Conservation (phyloP, 2,329 filamentous ascomycete genomes). For the Karstenula rhodostoma region DNA sequence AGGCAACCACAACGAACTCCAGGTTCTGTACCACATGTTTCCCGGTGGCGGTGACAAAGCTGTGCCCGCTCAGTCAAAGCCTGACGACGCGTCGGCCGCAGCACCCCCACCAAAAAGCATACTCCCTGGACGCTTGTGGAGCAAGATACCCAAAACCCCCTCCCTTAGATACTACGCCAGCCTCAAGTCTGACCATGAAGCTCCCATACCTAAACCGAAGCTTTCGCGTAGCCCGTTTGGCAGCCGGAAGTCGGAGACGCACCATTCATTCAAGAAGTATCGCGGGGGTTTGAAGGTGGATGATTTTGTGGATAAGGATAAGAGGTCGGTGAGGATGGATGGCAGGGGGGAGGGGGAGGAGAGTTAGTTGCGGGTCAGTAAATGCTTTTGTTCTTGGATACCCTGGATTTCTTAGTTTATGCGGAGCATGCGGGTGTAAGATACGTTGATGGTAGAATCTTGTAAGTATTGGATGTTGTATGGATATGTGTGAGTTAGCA, state of each 20-base stretch:
- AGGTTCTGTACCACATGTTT: not conserved
- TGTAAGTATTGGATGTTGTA: not conserved
- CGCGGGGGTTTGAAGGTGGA: not conserved
- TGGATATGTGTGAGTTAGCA: not conserved
- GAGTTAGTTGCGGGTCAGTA: no score
- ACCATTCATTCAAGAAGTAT: not conserved
- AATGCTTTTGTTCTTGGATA: not conserved
- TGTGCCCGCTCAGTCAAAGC: not conserved
- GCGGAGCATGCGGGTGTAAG: not conserved
- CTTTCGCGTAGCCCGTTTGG: not conserved
- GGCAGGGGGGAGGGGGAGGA: not conserved
- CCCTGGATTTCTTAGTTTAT: not conserved
- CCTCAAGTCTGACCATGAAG: not conserved
- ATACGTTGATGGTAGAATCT: not conserved
- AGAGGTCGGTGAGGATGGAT: not conserved
- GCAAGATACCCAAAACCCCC: not conserved
- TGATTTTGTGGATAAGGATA: not conserved
- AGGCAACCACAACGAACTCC: not conserved
- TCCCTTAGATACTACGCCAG: not conserved
- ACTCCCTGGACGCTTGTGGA: not conserved
- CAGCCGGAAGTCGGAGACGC: not conserved
- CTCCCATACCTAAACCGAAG: not conserved
- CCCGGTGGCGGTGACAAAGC: not conserved
- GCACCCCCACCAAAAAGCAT: not conserved
- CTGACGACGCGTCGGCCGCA: not conserved